A percentile compares a stretch with the other conserved stretches of the same genome.
phyloP scores from a whole-genome alignment of 2,329 filamentous ascomycete species.

The Geosmithia flava region DNA sequence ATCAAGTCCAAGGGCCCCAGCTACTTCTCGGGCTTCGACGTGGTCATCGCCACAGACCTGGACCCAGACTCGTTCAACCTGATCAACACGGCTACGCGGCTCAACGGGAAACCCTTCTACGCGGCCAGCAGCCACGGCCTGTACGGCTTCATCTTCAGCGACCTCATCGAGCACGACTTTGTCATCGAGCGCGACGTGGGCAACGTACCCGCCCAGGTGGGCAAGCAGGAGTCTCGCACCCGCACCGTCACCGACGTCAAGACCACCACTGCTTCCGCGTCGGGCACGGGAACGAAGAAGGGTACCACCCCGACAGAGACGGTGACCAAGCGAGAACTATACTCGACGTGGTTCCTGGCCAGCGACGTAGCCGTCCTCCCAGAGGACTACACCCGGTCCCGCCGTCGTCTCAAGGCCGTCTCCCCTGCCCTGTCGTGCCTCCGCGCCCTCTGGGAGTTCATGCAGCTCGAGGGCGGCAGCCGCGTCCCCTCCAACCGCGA shows the following conservation, averaged over 20 bases:
- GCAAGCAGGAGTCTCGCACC: conserved; percentile 60
- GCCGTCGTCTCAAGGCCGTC: conserved; percentile 62
- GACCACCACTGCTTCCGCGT: conserved; percentile 36
- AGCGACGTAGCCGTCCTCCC: conserved; percentile 63
- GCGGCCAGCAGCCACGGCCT: conserved; percentile 77
- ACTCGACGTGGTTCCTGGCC: conserved; percentile 78
- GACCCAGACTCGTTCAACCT: conserved; percentile 60
- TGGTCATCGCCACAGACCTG: conserved; percentile 84
- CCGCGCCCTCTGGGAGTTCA: conserved; percentile 80
- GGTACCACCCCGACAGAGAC: conserved; percentile 55
- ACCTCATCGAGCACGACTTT: conserved; percentile 83
- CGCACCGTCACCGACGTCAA: conserved; percentile 61
- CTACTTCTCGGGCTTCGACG: conserved; percentile 70
- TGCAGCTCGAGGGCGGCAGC: conserved; percentile 32
- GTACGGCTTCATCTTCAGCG: conserved; percentile 91
- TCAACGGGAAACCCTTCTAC: conserved; percentile 75
- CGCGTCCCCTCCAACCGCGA: conserved; percentile 43
- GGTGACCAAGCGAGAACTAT: conserved; percentile 84
- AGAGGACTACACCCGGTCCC: conserved; percentile 53
- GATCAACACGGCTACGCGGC: conserved; percentile 77
- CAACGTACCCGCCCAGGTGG: conserved; percentile 50
- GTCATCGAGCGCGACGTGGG: conserved; percentile 75
- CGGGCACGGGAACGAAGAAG: not conserved
- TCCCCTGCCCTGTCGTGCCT: conserved; percentile 76
- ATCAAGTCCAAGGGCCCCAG: conserved; percentile 55